A percentile compares a stretch with the other conserved stretches of the same genome.
phyloP scores from a whole-genome alignment of 2,329 filamentous ascomycete genomes.

The Aureobasidium lini region DNA sequence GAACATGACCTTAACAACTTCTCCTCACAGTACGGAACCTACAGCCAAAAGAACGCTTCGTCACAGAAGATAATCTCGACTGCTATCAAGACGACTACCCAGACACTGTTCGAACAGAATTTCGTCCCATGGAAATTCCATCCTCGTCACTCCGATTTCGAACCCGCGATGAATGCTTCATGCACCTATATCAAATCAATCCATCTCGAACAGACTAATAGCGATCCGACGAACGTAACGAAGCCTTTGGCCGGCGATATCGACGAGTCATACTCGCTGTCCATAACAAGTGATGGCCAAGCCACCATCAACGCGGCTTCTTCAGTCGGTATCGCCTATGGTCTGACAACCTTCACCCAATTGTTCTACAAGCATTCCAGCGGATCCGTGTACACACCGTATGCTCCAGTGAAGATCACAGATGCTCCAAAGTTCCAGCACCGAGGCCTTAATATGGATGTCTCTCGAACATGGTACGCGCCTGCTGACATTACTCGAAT shows the following conservation, averaged over 20 bases:
- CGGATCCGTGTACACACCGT: constrained; percentile 56
- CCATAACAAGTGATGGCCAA: constrained; percentile 49
- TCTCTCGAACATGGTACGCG: constrained; percentile 64
- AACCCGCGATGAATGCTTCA: constrained; percentile 45
- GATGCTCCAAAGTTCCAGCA: constrained; percentile 69
- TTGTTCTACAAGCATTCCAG: constrained; percentile 66
- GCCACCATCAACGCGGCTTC: constrained; percentile 58
- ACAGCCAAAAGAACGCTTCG: neutral
- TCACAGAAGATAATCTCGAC: constrained; percentile 36
- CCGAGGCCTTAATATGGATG: constrained; percentile 73
- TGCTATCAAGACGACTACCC: constrained; percentile 48
- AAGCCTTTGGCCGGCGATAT: constrained; percentile 56
- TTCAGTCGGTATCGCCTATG: constrained; percentile 62
- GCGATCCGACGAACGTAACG: constrained; percentile 48
- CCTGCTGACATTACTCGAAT: constrained; percentile 62
- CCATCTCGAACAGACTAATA: constrained; percentile 51
- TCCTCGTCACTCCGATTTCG: constrained; percentile 54
- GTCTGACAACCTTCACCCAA: constrained; percentile 70
- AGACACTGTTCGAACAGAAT: constrained; percentile 58
- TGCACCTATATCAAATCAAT: constrained; percentile 53
- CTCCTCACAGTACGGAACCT: constrained; percentile 3
- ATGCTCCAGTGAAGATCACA: constrained; percentile 63
- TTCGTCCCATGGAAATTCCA: constrained; percentile 76
- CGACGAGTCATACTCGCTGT: constrained; percentile 70
- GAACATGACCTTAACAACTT: constrained; percentile 13